Conservation (phyloP, 2,329 filamentous ascomycete genomes). For the Cladophialophora yegresii region DNA sequence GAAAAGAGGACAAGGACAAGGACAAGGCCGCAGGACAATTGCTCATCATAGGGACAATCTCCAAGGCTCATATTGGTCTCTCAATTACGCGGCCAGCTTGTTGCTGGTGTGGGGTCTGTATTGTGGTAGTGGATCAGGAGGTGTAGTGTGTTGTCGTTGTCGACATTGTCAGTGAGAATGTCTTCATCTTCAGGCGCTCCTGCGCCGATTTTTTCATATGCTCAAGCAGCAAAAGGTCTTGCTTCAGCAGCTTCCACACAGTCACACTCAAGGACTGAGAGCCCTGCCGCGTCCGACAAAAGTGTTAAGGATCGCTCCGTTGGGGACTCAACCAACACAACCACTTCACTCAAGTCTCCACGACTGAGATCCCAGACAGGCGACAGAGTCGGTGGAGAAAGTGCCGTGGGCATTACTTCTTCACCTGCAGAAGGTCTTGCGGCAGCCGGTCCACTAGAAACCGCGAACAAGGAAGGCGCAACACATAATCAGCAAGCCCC, state of each 20-base stretch:
- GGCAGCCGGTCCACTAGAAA: conserved; percentile 16
- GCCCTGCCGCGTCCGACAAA: conserved; percentile 29
- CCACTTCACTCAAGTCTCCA: conserved; percentile 17
- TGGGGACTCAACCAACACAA: conserved; percentile 12
- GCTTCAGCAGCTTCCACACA: conserved; percentile 47
- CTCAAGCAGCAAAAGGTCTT: conserved; percentile 88
- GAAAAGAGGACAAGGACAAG: neutral
- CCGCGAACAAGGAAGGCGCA: conserved; percentile 38
- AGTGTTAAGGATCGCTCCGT: conserved; percentile 21
- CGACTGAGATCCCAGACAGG: conserved; percentile 13
- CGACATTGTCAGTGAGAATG: conserved; percentile 41
- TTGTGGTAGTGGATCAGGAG: conserved; percentile 29
- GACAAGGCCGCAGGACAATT: neutral
- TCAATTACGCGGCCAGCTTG: conserved; percentile 28
- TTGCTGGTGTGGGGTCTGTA: conserved; percentile 32
- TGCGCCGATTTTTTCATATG: conserved; percentile 79
- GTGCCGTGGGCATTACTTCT: conserved; percentile 33
- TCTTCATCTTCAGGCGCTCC: conserved; percentile 42
- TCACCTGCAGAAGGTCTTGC: conserved; percentile 50
- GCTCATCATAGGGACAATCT: conserved; percentile 43
- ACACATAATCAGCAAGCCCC: conserved; percentile 33
- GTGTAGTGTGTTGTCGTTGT: conserved; percentile 15
- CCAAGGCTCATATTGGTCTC: conserved; percentile 22
- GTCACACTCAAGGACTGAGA: conserved; percentile 26
- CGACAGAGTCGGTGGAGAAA: conserved; percentile 39